Base-by-base conservation (phyloP, 805 yeast species). In the Suhomyces sp. region DNA sequence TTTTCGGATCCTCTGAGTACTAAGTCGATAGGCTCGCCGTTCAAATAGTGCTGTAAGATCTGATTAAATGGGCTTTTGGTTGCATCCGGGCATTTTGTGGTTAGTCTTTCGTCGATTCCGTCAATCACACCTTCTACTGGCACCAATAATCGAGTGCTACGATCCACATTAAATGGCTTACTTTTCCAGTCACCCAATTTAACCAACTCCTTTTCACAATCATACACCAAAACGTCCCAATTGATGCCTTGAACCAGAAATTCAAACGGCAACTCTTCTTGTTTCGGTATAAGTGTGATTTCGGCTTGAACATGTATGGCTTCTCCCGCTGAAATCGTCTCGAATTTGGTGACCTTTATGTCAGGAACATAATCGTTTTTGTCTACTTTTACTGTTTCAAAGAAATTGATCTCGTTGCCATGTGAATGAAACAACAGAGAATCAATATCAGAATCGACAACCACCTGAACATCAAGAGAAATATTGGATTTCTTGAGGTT, bases 201-300 rank as follows among this genome's bases (percentile, higher is more conserved):
- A 6, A 60, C 52, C 9, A 61, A 57, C 2, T 58, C 42, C 3
- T 46, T 47, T 6, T 60, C 42, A 57, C 76, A 72, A 50, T 67
- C 69, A 24, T 60, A 53, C 2, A 73, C 45, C 8, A 61, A 57
- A 1, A 72, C 36, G 41, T 65, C 62, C 74, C 73, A 69, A 45
- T 63, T 59, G 12, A 69, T 59, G 6, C 59, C 31, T 6, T 54
- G 62, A 7, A 71, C 44, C 4, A 54, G 44, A 10, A 63, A 55
- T 2, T 53, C 49, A 15, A 67, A 38, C 0, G 69, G 66, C n/a
- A 62, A 50, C 8, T 50, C 54, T 12, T 51, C 54, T 17, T 23
- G 38, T 22, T 27, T 15, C 1, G 33, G 41, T 8, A 33, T 46
- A 6, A 38, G 15, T 4, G 5, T 6, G 10, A 38, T 38, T 4